These are phyloP conservation scores for Diutina rugosa DNA, from an alignment of 1,139 yeast genomes.

Conservation along the genomic window DNA sequence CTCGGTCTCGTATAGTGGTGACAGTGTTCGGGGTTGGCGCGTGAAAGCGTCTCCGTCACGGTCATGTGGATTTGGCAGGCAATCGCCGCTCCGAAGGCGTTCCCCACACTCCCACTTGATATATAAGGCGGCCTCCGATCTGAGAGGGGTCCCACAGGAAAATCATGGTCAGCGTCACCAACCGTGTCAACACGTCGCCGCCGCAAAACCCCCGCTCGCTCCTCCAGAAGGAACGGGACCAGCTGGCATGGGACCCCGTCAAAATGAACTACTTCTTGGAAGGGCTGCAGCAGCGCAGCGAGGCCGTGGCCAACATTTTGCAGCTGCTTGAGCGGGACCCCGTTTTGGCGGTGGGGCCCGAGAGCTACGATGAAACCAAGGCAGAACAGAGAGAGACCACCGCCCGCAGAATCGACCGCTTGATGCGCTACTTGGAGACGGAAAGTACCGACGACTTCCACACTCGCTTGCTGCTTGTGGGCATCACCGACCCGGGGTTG, in stretches of 20 bases:
- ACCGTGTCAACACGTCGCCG: conserved; percentile 6
- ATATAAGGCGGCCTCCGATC: background rate
- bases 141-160: too few relatives aligned
- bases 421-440: conserved; percentile 30
- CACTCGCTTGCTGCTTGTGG: conserved; percentile 23
- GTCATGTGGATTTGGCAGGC: background rate
- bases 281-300: conserved; percentile 23
- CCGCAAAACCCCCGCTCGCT: conserved; percentile 25
- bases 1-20: too few relatives aligned
- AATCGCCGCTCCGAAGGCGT: background rate
- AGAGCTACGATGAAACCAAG: conserved; percentile 26
- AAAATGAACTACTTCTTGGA: conserved; percentile 36
- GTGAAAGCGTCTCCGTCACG: background rate
- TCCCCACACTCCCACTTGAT: background rate
- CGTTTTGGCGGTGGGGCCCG: conserved; percentile 21
- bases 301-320: conserved; percentile 18
- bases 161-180: conserved; percentile 4
- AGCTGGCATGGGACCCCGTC: conserved; percentile 23
- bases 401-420: conserved; percentile 28
- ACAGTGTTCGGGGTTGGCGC: background rate
- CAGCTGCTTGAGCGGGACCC: conserved; percentile 42
- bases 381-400: conserved; percentile 30
- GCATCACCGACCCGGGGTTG: conserved; percentile 36
- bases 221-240: conserved; percentile 22
- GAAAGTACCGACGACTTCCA: conserved; percentile 25